phyloP scores from a whole-genome alignment of 345 rosid genomes.

The Hibiscus trionum region DNA sequence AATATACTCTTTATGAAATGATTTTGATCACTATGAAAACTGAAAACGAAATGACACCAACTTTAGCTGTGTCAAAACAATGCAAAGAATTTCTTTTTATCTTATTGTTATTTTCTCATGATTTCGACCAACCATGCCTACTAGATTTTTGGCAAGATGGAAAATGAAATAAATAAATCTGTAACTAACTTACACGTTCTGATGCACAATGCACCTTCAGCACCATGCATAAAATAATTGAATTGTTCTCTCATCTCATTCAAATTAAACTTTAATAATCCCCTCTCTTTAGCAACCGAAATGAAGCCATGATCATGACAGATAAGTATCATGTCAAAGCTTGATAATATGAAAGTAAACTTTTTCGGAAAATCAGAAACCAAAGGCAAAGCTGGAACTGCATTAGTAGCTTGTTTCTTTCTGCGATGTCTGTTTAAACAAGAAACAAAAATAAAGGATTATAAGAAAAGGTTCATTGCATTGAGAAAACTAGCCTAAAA shows the following conservation, averaged over 20 bases:
- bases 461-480: background rate
- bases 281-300: no score
- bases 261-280: no score
- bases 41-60: background rate
- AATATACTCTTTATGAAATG: no score
- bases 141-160: slow-evolving; percentile 16
- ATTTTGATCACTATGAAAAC: no score
- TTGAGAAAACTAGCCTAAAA: no score
- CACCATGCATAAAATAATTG: background rate
- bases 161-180: background rate
- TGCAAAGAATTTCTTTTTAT: background rate
- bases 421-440: background rate
- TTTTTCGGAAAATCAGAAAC: background rate
- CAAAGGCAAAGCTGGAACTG: no score
- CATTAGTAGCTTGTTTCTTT: no score
- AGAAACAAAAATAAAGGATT: background rate
- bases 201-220: slow-evolving; percentile 7
- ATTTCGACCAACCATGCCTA: slow-evolving; percentile 12
- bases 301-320: no score
- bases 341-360: no score
- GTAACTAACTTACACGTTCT: slow-evolving; percentile 3
- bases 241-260: background rate
- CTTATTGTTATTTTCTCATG: background rate
- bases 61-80: background rate
- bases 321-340: no score